These are phyloP conservation scores for Micractinium sp. DNA, from an alignment of 139 green algal species.

Conservation along the genomic window DNA sequence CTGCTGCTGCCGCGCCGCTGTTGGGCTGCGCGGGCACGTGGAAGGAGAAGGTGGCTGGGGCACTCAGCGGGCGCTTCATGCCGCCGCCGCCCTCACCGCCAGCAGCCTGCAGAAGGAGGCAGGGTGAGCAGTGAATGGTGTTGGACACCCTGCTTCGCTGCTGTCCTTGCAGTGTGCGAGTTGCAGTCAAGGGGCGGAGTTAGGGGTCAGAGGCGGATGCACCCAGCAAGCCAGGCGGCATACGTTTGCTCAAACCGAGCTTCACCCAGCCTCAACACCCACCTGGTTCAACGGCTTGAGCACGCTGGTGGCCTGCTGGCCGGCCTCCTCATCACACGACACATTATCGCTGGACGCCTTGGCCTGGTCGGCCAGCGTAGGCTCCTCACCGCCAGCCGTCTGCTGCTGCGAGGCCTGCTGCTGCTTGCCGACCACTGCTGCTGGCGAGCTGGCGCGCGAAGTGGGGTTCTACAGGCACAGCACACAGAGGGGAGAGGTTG, in stretches of 20 bases:
- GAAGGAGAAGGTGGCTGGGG: conserved; percentile 20
- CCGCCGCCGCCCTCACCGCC: not conserved
- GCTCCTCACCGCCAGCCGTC: not conserved
- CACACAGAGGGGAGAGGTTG: not conserved
- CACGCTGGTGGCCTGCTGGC: conserved; percentile 28
- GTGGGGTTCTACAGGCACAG: not conserved
- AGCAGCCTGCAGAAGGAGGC: not conserved
- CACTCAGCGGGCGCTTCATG: conserved; percentile 3
- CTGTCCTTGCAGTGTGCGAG: no score
- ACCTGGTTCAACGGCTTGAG: conserved; percentile 12
- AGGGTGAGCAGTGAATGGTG: not conserved
- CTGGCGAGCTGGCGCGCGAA: not conserved
- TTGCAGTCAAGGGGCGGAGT: no score
- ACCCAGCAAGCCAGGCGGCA: no score
- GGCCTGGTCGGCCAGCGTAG: conserved; percentile 2
- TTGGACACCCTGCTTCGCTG: no score
- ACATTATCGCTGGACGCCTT: conserved; percentile 7
- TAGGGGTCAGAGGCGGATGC: no score
- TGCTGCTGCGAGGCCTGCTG: not conserved
- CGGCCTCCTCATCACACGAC: conserved; percentile 16
- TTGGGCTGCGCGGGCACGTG: not conserved
- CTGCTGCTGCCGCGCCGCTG: not conserved
- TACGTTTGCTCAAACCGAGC: no score
- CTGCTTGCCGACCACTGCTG: not conserved
- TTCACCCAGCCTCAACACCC: not conserved